Evolutionary conservation across 768 basidiomycete species (phyloP).

Genomic region (Lyophyllum decastes): DNA sequence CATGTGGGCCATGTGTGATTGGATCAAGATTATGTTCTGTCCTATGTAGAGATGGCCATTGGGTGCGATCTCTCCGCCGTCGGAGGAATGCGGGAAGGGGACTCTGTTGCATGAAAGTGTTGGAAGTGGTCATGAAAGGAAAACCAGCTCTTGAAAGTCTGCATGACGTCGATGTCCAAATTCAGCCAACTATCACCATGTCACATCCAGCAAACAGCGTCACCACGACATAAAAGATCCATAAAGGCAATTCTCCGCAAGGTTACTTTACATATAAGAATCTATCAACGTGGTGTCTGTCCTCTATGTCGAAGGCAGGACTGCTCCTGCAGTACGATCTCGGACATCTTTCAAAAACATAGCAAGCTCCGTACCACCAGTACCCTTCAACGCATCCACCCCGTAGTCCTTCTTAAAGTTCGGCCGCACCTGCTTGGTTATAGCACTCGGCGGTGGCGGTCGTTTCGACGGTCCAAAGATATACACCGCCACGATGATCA

Average conservation of each 20-base stretch:
- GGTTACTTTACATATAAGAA: neutral
- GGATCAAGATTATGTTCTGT: no score
- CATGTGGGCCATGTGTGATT: neutral
- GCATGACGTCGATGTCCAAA: neutral
- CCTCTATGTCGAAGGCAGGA: slow-evolving; percentile 13
- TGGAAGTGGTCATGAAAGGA: no score
- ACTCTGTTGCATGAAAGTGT: no score
- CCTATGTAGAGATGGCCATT: no score
- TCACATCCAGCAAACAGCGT: neutral
- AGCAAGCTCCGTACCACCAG: slow-evolving; percentile 80
- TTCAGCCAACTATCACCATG: neutral
- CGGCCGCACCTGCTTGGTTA: slow-evolving; percentile 17
- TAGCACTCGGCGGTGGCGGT: slow-evolving; percentile 25
- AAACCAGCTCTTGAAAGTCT: no score
- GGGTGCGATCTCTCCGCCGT: no score
- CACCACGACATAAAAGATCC: neutral
- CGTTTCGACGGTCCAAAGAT: slow-evolving; percentile 72
- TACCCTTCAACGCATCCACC: slow-evolving; percentile 54
- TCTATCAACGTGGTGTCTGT: neutral
- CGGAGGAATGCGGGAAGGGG: no score
- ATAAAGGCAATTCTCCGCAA: neutral
- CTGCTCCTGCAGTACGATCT: slow-evolving; percentile 60
- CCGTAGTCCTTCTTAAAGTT: slow-evolving; percentile 13
- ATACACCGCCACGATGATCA: slow-evolving; percentile 75
- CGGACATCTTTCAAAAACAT: slow-evolving; percentile 77